These are phyloP conservation scores for Brassica hybrid DNA, from an alignment of 441 rosid species.

Conservation along the genomic window DNA sequence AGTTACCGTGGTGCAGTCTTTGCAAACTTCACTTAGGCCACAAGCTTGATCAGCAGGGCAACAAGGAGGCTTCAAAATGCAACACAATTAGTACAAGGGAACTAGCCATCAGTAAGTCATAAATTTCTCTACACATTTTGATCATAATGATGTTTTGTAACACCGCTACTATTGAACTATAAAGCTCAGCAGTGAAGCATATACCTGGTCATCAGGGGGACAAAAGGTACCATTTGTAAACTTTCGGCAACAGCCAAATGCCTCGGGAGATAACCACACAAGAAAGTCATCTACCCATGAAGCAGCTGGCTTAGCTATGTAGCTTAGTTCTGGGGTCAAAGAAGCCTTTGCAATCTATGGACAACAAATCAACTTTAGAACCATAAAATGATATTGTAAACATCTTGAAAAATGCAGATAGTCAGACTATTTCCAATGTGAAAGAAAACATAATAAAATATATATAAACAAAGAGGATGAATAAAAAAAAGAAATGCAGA, in stretches of 20 bases:
- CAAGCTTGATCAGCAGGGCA: slow-evolving; percentile 69
- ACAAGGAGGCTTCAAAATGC: slow-evolving; percentile 84
- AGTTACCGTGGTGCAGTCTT: slow-evolving; percentile 97
- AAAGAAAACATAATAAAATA: no score
- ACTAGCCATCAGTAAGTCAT: slow-evolving; percentile 16
- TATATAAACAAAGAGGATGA: no score
- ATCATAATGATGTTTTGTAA: not conserved
- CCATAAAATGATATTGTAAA: no score
- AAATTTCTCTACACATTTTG: slow-evolving; percentile 12
- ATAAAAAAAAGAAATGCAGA: slow-evolving; percentile 16
- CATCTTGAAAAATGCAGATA: no score
- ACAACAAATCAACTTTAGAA: slow-evolving; percentile 21
- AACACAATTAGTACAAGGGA: slow-evolving; percentile 15
- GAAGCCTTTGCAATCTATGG: slow-evolving; percentile 87
- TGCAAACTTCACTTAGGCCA: slow-evolving; percentile 74
- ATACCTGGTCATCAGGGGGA: slow-evolving; percentile 98
- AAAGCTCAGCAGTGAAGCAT: no score
- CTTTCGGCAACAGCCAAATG: slow-evolving; percentile 98
- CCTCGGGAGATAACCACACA: slow-evolving; percentile 99
- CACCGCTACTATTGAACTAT: no score
- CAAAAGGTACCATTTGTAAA: slow-evolving; percentile 95
- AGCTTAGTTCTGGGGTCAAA: slow-evolving; percentile 78
- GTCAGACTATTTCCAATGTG: not conserved
- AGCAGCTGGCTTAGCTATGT: slow-evolving; percentile 99
- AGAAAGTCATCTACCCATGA: slow-evolving; percentile 99